Evolutionary conservation across 2,329 filamentous ascomycete genomes (phyloP).

Genomic region (Saccharata proteae): DNA sequence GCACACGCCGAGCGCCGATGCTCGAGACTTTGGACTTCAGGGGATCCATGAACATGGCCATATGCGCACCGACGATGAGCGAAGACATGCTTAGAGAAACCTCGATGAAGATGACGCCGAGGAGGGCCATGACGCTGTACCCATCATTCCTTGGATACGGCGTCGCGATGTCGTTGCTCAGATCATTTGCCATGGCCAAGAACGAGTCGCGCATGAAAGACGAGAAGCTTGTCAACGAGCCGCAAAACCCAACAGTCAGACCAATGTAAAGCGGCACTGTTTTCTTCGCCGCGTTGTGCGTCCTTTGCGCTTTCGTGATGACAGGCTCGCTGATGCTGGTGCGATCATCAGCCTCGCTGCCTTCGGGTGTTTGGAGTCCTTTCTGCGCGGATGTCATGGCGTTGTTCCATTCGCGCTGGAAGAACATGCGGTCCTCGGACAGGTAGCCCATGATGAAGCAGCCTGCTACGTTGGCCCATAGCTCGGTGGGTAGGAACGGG

Average conservation of each 20-base stretch:
- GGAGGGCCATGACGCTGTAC: slow-evolving; percentile 69
- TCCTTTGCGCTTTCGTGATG: slow-evolving; percentile 13
- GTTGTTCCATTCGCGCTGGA: slow-evolving; percentile 34
- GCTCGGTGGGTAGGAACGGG: slow-evolving; percentile 58
- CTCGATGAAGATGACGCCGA: slow-evolving; percentile 61
- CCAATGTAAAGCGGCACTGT: slow-evolving; percentile 80
- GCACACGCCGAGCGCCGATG: slow-evolving; percentile 40
- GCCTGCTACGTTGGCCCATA: slow-evolving; percentile 84
- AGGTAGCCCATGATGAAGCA: slow-evolving; percentile 78
- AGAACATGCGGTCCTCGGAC: slow-evolving; percentile 63
- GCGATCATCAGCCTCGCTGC: slow-evolving; percentile 27
- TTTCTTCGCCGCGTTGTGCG: slow-evolving; percentile 53
- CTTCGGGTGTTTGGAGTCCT: slow-evolving; percentile 14
- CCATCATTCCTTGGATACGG: slow-evolving; percentile 39
- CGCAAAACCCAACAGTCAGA: slow-evolving; percentile 75
- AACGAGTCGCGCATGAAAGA: slow-evolving; percentile 73
- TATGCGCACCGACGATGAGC: slow-evolving; percentile 62
- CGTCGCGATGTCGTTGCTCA: slow-evolving; percentile 36
- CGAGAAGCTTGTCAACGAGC: slow-evolving; percentile 83
- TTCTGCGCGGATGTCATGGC: not conserved
- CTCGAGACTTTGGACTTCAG: slow-evolving; percentile 50
- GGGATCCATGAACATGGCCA: slow-evolving; percentile 51
- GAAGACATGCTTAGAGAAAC: slow-evolving; percentile 59
- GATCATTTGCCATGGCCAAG: slow-evolving; percentile 63
- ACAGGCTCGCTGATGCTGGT: not conserved